phyloP scores from a whole-genome alignment of 1,284 basidiomycete genomes.

The Apiotrichum brassicae region DNA sequence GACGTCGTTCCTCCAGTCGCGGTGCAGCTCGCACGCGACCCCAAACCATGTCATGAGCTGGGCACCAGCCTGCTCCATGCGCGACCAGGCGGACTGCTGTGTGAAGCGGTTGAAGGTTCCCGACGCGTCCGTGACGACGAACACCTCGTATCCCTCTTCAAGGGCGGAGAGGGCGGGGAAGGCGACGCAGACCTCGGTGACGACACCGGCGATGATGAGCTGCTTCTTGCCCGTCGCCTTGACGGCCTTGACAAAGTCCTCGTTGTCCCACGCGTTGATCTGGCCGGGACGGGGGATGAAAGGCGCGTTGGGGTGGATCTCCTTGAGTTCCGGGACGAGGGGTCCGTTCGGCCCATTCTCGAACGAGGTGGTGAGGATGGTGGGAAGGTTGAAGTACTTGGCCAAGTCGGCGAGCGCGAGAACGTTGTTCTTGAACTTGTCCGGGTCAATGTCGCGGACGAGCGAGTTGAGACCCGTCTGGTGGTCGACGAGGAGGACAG shows the following conservation, averaged over 20 bases:
- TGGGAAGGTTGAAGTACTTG: constrained; percentile 6
- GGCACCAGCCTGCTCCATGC: constrained; percentile 4
- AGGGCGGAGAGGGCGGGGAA: constrained; percentile 7
- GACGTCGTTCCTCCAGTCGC: constrained; percentile 9
- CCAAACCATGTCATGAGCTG: constrained; percentile 13
- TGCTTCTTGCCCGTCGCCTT: constrained; percentile 8
- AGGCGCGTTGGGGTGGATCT: not conserved
- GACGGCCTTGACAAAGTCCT: constrained; percentile 9
- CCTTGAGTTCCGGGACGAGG: constrained; percentile 4
- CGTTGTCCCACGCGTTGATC: constrained; percentile 14
- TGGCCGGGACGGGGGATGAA: constrained; percentile 7
- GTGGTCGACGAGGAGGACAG: constrained; percentile 9
- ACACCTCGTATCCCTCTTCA: constrained; percentile 12
- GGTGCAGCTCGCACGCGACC: constrained; percentile 4
- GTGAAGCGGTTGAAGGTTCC: constrained; percentile 7
- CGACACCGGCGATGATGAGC: constrained; percentile 10
- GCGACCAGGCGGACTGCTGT: constrained; percentile 5
- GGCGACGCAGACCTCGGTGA: constrained; percentile 11
- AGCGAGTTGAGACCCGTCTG: constrained; percentile 7
- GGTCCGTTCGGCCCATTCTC: constrained; percentile 11
- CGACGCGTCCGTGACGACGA: constrained; percentile 8
- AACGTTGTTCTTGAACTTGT: constrained; percentile 7
- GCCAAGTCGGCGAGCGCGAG: constrained; percentile 7
- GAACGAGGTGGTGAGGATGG: constrained; percentile 7
- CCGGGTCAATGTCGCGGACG: constrained; percentile 10